Percentiles rank a stretch among this genome's conserved stretches.
phyloP scores from a whole-genome alignment of 192 early-diverging fungal genomes.

The Coemansia sp. region DNA sequence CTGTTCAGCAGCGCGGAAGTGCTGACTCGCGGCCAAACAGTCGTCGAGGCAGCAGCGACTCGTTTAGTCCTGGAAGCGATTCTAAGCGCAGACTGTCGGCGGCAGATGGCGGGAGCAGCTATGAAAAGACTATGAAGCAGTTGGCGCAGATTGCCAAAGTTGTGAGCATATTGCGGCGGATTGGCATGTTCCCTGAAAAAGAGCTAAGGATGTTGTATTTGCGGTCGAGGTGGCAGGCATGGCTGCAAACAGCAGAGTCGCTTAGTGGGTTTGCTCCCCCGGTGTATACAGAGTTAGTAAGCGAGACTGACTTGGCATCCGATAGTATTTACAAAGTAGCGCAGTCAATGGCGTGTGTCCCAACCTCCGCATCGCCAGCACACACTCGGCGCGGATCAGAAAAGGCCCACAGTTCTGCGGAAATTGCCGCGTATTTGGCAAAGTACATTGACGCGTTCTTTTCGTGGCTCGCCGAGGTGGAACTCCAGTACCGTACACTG shows the following conservation, averaged over 20 bases:
- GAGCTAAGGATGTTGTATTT: slow-evolving; percentile 49
- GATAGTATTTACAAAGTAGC: not conserved
- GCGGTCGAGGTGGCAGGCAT: slow-evolving; percentile 51
- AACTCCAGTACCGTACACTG: slow-evolving; percentile 44
- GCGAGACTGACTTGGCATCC: not conserved
- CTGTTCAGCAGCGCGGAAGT: not conserved
- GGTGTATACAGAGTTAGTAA: not conserved
- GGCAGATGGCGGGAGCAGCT: slow-evolving; percentile 9
- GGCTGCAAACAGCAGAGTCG: slow-evolving; percentile 34
- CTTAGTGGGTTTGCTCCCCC: slow-evolving; percentile 30
- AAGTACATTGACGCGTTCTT: slow-evolving; percentile 39
- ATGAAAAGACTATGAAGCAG: slow-evolving; percentile 39
- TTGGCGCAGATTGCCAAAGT: slow-evolving; percentile 40
- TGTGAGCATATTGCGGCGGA: slow-evolving; percentile 38
- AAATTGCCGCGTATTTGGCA: slow-evolving; percentile 31
- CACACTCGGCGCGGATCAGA: slow-evolving; percentile 7
- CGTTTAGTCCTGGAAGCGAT: not conserved
- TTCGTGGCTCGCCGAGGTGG: slow-evolving; percentile 42
- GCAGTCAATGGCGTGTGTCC: not conserved
- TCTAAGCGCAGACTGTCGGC: not conserved
- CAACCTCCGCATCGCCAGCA: not conserved
- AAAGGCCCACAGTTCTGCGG: slow-evolving; percentile 12
- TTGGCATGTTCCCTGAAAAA: slow-evolving; percentile 36
- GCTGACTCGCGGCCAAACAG: not conserved
- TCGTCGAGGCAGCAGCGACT: not conserved